A percentile compares a stretch with the other conserved stretches of the same genome.
Evolutionary conservation across 2,329 filamentous ascomycete genomes (phyloP).

Genomic region (Ophiobolus disseminans): DNA sequence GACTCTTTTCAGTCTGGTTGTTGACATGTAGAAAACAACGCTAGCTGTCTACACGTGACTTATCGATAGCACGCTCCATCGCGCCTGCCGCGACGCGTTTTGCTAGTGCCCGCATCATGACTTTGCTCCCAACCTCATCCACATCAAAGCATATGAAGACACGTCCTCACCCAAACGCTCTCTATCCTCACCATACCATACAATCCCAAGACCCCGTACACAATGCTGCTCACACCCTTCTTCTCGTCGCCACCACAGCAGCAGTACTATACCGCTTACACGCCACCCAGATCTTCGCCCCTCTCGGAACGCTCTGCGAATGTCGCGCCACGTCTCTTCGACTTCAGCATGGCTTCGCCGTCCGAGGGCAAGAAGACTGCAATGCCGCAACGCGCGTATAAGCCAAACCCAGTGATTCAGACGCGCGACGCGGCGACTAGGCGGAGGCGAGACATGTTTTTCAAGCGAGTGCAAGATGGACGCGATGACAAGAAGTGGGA

Average conservation of each 20-base stretch:
- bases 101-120: slow-evolving; percentile 5
- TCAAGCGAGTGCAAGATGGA: slow-evolving; percentile 62
- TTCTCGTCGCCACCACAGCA: slow-evolving; percentile 28
- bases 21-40: too few species aligned
- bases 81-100: slow-evolving; percentile 5
- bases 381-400: slow-evolving; percentile 52
- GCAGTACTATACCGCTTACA: slow-evolving; percentile 36
- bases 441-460: slow-evolving; percentile 70
- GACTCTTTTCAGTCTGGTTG: too few species aligned
- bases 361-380: slow-evolving; percentile 23
- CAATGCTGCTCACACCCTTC: slow-evolving; percentile 40
- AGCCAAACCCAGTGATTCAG: slow-evolving; percentile 69
- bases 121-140: slow-evolving; percentile 9
- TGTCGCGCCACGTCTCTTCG: slow-evolving; percentile 33
- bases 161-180: not conserved
- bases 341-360: slow-evolving; percentile 37
- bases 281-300: slow-evolving; percentile 51
- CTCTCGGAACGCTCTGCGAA: slow-evolving; percentile 55
- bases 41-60: too few species aligned
- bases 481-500: slow-evolving; percentile 57
- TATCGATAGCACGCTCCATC: slow-evolving; percentile 6
- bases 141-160: slow-evolving; percentile 3
- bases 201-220: slow-evolving; percentile 1
- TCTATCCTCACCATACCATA: not conserved
- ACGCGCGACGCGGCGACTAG: slow-evolving; percentile 68